Evolutionary conservation across 2,329 filamentous ascomycete species (phyloP), one percentile per base, ranked within the genome.

Genomic region (Volutella citrinella): DNA sequence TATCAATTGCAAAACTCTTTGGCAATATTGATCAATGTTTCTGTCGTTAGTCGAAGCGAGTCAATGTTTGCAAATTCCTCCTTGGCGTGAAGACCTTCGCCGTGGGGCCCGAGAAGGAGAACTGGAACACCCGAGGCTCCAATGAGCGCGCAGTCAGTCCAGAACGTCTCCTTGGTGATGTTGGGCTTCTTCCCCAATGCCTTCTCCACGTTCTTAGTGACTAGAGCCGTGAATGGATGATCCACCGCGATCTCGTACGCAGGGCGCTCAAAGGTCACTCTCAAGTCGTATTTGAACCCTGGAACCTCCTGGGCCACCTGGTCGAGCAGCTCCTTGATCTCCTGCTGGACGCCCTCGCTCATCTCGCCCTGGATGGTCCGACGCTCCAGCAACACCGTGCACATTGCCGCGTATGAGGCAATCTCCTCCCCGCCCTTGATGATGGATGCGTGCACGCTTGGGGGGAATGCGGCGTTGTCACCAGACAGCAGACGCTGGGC

Each of bases 121-220:
- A 62, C 52, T 0, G 69, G 63, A 18, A 75, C 69, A 0, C 69
- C 72, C 11, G 51, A 55, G 13, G 65, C 57, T 1, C 60, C 55
- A 1, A 76, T 42, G 10, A 75, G 47, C 3, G 71, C 71, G n/a
- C 64, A 68, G 45, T 76, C 70, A 1, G 68, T 70, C 74, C 71
- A 76, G 40, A 63, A 73, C 0, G 61, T 46, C 1, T 48, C 60
- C 7, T 57, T 59, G 3, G 33, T 18, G 1, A 68, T 38, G 1
- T 34, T 35, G 1, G 58, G 51, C 0, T 55, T 34, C 7, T 22
- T 34, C 0, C 56, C 60, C 2, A 65, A 43, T 0, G 56, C 45
- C 4, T 45, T 25, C 4, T 49, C 35, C 2, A 61, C 54, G 21
- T 55, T 47, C 1, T 56, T 43, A 2, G 48, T 30, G 1, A 63